A percentile compares a stretch with the other conserved stretches of the same genome.
These are phyloP conservation scores for Leucosporidium creatinivorum DNA, from an alignment of 768 basidiomycete genomes.

Conservation along the genomic window DNA sequence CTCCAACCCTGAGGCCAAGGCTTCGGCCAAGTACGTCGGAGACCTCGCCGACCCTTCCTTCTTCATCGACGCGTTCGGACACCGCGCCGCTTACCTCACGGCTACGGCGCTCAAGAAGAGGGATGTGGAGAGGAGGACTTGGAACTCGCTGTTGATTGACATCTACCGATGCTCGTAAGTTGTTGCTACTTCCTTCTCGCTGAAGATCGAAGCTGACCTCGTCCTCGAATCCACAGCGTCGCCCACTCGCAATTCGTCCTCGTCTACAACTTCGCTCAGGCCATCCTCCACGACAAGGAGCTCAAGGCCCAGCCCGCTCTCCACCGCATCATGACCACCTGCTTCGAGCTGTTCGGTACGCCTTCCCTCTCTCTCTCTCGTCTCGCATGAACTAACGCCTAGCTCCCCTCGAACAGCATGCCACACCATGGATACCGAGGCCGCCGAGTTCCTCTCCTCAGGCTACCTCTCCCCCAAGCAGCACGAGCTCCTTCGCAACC, in stretches of 20 bases:
- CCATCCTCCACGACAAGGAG: constrained; percentile 31
- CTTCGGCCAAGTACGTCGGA: constrained; percentile 26
- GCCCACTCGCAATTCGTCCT: constrained; percentile 39
- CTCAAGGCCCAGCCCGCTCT: constrained; percentile 32
- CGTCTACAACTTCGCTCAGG: constrained; percentile 38
- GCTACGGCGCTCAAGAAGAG: constrained; percentile 33
- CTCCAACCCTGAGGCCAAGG: constrained; percentile 24
- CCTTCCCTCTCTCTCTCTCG: background rate
- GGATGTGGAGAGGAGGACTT: constrained; percentile 31
- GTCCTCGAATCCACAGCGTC: constrained; percentile 9
- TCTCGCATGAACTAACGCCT: background rate
- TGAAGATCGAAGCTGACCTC: constrained; percentile 1
- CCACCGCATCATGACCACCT: constrained; percentile 27
- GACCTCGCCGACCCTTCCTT: constrained; percentile 31
- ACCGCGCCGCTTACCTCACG: constrained; percentile 35
- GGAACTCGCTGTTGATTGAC: constrained; percentile 32
- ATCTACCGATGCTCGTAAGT: constrained; percentile 34
- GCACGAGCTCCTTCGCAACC: constrained; percentile 15
- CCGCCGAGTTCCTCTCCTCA: constrained; percentile 29
- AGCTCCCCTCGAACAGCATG: background rate
- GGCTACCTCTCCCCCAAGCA: constrained; percentile 30
- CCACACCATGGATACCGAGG: constrained; percentile 32
- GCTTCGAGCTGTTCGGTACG: constrained; percentile 33
- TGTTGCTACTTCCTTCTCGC: background rate
- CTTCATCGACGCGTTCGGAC: constrained; percentile 36